Percentiles rank a stretch among this genome's conserved stretches.
Evolutionary conservation across 345 rosid species (phyloP).

Genomic region (Gossypium sturtianum): DNA sequence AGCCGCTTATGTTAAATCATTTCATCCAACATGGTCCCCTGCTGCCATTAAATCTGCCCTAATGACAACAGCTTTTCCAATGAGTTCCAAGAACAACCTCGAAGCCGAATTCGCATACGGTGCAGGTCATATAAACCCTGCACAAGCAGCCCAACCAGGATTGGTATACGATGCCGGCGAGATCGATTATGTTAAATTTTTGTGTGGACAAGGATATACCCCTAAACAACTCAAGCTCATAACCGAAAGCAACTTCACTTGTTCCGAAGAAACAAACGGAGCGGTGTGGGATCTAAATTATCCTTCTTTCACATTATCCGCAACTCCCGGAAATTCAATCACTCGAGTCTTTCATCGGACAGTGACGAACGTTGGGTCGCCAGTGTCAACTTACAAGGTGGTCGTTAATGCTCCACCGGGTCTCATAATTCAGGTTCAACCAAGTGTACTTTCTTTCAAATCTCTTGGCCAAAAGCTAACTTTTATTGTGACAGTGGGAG

Average conservation of each 20-base stretch:
- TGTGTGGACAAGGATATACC: conserved; percentile 39
- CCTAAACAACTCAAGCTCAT: conserved; percentile 9
- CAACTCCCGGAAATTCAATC: background rate
- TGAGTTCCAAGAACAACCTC: conserved; percentile 9
- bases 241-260: conserved; percentile 15
- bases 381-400: conserved; percentile 23
- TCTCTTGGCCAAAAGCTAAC: conserved; percentile 17
- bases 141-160: conserved; percentile 31
- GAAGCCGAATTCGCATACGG: conserved; percentile 37
- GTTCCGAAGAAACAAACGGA: conserved; percentile 9
- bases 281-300: conserved; percentile 38
- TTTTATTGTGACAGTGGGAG: conserved; percentile 24
- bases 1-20: conserved; percentile 11
- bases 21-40: conserved; percentile 11
- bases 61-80: conserved; percentile 23
- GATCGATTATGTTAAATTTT: conserved; percentile 35
- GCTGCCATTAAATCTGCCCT: conserved; percentile 20
- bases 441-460: conserved; percentile 25
- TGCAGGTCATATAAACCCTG: conserved; percentile 35
- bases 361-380: conserved; percentile 34
- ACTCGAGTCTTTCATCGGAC: conserved; percentile 25
- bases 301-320: conserved; percentile 30
- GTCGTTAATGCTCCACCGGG: conserved; percentile 10
- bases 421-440: conserved; percentile 24
- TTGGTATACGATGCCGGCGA: conserved; percentile 32